Evolutionary conservation across 331 rosid species (phyloP).

Genomic region (Quercus lobata): DNA sequence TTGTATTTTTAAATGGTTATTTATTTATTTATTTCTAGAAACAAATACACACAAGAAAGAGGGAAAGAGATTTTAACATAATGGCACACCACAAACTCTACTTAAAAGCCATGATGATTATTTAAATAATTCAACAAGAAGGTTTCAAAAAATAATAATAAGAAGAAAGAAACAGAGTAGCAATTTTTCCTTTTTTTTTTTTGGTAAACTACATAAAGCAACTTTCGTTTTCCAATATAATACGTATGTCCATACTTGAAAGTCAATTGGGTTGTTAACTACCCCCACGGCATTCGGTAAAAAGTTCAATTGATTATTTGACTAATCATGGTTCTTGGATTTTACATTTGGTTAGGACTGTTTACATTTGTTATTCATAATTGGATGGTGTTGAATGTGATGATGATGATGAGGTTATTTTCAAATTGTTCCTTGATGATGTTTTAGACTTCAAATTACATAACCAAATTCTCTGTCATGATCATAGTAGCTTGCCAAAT

Average conservation of each 20-base stretch:
- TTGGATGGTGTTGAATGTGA: slow-evolving; percentile 15
- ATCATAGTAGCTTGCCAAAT: slow-evolving; percentile 23
- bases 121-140: no score
- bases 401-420: not conserved
- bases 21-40: no score
- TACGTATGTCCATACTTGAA: slow-evolving; percentile 9
- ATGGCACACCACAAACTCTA: no score
- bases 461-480: not conserved
- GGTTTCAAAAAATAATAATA: no score
- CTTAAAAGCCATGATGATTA: no score
- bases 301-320: slow-evolving; percentile 14
- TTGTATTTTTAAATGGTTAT: no score
- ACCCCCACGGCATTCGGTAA: not conserved
- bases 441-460: slow-evolving; percentile 5
- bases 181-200: no score
- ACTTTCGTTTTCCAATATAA: not conserved
- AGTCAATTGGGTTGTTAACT: not conserved
- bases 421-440: slow-evolving; percentile 4
- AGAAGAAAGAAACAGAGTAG: no score
- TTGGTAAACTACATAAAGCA: no score
- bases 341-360: no score
- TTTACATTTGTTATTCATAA: not conserved
- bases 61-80: no score
- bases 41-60: no score
- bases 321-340: not conserved